Evolutionary conservation across 2,329 filamentous ascomycete species (phyloP), one percentile per base, ranked within the genome.

Genomic region (Trichoderma oligosporum): DNA sequence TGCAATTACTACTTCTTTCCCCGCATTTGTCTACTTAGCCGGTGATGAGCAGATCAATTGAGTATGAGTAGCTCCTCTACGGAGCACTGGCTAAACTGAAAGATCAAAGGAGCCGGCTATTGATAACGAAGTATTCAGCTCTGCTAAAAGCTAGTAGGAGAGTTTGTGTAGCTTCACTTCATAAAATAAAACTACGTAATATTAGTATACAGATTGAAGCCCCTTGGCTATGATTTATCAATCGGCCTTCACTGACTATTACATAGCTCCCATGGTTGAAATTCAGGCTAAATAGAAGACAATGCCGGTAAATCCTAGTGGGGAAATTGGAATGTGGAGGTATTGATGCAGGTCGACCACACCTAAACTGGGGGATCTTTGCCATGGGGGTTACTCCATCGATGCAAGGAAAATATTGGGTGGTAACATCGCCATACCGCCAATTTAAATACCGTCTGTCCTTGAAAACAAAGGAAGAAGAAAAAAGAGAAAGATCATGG

Each of bases 1-100:
- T 27, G 25, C 35, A 36, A 18, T 29, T 54, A 39, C 39, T 38
- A 35, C 6, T 20, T 4, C 14, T 36, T 25, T 20, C 51, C 41
- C 51, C 51, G 51, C 51, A 44, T 54, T 54, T 36, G 31, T 35
- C 38, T 36, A 54, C 51, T 54, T 54, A 54, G 51, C 51, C 51
- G 51, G 51, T 16, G 12, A 53, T 7, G 12, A 44, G 22, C 20
- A 36, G 11, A 54, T 29, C 39, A 14, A 36, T 27, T 22, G 4
- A 20, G 29, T 36, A n/a, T n/a, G n/a, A 31, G 27, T 31, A 11
- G 27, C 27, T 31, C 29, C 39, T 45, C 9, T 45, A 38, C 18
- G 39, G 31, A 42, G 49, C 45, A 45, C 20, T 54, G 51, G 51
- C 51, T 54, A 54, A 54, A 54, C 25, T 12, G 27, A 20, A 29